Evolutionary conservation across 805 yeast species (phyloP), one percentile per base, ranked within the genome.

Genomic region (Candida nonsorbophila): DNA sequence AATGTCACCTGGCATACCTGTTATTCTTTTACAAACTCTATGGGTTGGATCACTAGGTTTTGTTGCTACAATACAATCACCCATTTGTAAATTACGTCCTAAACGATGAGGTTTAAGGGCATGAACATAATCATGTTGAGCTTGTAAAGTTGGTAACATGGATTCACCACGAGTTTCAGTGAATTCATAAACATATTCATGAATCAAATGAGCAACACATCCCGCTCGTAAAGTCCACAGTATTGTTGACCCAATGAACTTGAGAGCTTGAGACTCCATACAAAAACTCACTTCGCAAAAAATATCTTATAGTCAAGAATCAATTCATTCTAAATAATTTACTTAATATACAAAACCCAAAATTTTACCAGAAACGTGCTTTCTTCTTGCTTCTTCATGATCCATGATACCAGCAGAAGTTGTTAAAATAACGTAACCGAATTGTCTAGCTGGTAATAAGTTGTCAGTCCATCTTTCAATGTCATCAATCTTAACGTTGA

Each of bases 371-470:
- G 97, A 86, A 53, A 88, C 97, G 75, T 88, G 97, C 84, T 90
- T 90, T 81, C 97, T 84, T 81, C 95, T 85, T 60, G 97, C 97
- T 77, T 90, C 97, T 79, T 90, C 97, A 76, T 88, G 97, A 78
- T 90, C 97, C 94, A 88, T 86, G 57, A 88, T 88, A 74, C 97
- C 97, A 55, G 97, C 96, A 57, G 97, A 90, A 55, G 97, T 88
- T 72, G 97, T 90, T 66, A 88, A 80, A 69, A 88, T 84, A 59
- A 88, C 88, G 80, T 71, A 87, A 74, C 97, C 97, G 62, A 88
- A 90, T 73, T 88, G 97, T 83, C 97, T 86, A 49, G 97, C 95
- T 67, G 97, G 97, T 64, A 88, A 77, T 65, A 88, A 81, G 83
- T 88, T 86, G 69, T 81, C 94, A 54, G 95, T 86, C 97, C 97